Percentiles rank a stretch among this genome's conserved stretches.
phyloP scores from a whole-genome alignment of 257 asterid species.

The Penstemon barbatus region DNA sequence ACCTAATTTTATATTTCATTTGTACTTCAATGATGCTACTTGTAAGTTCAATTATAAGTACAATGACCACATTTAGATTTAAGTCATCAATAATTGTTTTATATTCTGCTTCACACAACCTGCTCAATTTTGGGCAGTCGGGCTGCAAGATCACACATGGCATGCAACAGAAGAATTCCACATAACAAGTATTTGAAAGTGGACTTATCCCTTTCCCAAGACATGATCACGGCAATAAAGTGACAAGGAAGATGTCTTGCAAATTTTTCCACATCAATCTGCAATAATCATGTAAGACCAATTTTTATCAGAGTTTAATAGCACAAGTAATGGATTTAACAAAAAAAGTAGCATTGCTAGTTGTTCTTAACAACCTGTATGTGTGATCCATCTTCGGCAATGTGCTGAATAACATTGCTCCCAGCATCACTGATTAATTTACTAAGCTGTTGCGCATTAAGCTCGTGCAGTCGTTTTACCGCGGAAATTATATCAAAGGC shows the following conservation, averaged over 20 bases:
- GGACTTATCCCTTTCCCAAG: conserved; percentile 68
- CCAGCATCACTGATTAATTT: conserved; percentile 81
- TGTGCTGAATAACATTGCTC: conserved; percentile 52
- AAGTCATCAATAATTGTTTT: neutral
- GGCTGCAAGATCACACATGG: conserved; percentile 86
- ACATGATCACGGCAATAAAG: conserved; percentile 82
- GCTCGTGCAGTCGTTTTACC: conserved; percentile 82
- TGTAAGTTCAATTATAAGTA: conserved; percentile 8
- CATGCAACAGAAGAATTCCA: conserved; percentile 83
- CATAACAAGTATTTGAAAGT: conserved; percentile 81
- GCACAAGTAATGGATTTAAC: conserved; percentile 1
- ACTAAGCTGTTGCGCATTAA: conserved; percentile 74
- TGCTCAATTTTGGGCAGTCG: conserved; percentile 85
- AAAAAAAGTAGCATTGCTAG: conserved; percentile 9
- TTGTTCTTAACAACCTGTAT: conserved; percentile 56
- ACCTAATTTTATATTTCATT: neutral
- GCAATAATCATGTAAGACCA: conserved; percentile 35
- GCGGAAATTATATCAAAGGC: conserved; percentile 79
- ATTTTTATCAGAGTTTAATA: conserved; percentile 10
- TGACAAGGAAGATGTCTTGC: conserved; percentile 86
- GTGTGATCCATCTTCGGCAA: conserved; percentile 60
- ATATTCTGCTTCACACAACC: conserved; percentile 45
- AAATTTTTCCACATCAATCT: conserved; percentile 82
- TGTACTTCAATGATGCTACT: conserved; percentile 1
- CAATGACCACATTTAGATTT: neutral